Conservation (phyloP, 2,329 filamentous ascomycete species). For the Hypomyces rosellus region DNA sequence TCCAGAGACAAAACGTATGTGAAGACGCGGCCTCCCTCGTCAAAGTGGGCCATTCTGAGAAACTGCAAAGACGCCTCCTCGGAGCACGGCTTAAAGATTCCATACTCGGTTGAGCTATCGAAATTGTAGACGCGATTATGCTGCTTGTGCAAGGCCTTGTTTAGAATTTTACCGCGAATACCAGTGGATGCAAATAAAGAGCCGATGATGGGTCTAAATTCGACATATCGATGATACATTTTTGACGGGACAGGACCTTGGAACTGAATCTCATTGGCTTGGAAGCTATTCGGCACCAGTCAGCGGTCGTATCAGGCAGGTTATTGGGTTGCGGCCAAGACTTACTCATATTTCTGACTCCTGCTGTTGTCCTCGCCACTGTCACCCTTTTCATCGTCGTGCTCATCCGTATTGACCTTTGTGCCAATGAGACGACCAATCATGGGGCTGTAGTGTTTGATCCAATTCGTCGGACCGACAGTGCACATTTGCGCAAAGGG, state of each 20-base stretch:
- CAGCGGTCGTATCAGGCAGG: neutral
- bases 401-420: slow-evolving; percentile 57
- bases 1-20: slow-evolving; percentile 91
- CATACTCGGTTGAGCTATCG: slow-evolving; percentile 67
- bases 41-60: slow-evolving; percentile 78
- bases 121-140: slow-evolving; percentile 87
- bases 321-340: slow-evolving; percentile 9
- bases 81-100: slow-evolving; percentile 59
- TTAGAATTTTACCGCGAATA: slow-evolving; percentile 70
- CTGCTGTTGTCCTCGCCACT: slow-evolving; percentile 36
- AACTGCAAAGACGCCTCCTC: slow-evolving; percentile 71
- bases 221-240: slow-evolving; percentile 87
- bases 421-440: slow-evolving; percentile 75
- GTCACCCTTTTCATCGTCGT: slow-evolving; percentile 31
- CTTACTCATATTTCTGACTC: slow-evolving; percentile 70
- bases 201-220: slow-evolving; percentile 85
- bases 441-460: slow-evolving; percentile 82
- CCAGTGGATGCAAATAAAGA: slow-evolving; percentile 79
- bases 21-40: slow-evolving; percentile 78
- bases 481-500: slow-evolving; percentile 70
- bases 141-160: slow-evolving; percentile 83
- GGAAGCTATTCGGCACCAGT: slow-evolving; percentile 56
- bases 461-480: slow-evolving; percentile 66
- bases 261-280: slow-evolving; percentile 87
- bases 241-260: slow-evolving; percentile 71